Evolutionary conservation across 1,139 yeast species (phyloP), one percentile per base, ranked within the genome.

Genomic region (Pneumocystis carinii): DNA sequence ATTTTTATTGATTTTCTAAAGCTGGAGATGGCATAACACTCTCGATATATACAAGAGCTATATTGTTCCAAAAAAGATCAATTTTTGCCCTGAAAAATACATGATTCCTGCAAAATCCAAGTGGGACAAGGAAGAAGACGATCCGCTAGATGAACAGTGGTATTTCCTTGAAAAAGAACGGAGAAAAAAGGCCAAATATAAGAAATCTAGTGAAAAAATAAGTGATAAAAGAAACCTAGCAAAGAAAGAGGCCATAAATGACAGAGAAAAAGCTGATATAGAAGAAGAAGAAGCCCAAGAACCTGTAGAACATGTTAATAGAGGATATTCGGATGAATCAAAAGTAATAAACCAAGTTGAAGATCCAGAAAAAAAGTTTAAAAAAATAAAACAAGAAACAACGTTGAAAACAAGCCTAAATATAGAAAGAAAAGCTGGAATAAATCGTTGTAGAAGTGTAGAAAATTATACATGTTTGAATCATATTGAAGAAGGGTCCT

Each of bases 401-500:
- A 24, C n/a, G 1, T 12, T 19, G 12, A 48, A 12, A 48, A 24
- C 12, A 24, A 48, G 55, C 3, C 14, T 14, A 48, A 24, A 48
- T 24, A 48, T 24, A 24, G 55, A 12, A 24, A 48, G 12, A 48
- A 15, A 8, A 24, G 15, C 32, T 4, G 5, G 32, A 24, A 37
- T 57, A 19, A 3, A 2, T 3, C 61, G 66, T 3, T 67, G 69
- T 32, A 58, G 67, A 10, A 58, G 64, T 17, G 66, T 67, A 15
- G 66, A 65, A 36, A 60, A 63, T 6, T 73, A 70, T 62, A 68
- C 72, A 48, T 61, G 64, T 17, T 61, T 73, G 35, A 70, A 71
- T 58, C 66, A 66, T 27, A 70, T 78, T 48, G 79, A 79, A 32
- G 79, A 77, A 66, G 81, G 81, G 37, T 75, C 79, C 0, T 78